Percentiles rank a stretch among this genome's conserved stretches.
phyloP scores from a whole-genome alignment of 371 early-diverging fungal species.

The Lichtheimia ramosa region DNA sequence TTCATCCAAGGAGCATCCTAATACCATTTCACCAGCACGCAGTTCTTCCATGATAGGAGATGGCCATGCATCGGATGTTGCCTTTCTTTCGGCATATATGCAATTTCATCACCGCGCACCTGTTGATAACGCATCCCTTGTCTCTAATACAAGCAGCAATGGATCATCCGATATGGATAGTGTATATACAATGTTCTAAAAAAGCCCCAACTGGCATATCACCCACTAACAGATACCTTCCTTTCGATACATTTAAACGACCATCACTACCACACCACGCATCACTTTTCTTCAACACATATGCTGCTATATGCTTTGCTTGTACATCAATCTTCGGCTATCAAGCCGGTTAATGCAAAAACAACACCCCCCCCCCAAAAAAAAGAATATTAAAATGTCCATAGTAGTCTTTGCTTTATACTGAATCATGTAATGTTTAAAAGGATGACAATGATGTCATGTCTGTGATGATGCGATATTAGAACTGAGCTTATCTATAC shows the following conservation, averaged over 20 bases:
- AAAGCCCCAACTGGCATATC: too few species aligned
- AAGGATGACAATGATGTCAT: background rate
- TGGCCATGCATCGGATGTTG: background rate
- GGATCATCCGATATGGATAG: constrained; percentile 2
- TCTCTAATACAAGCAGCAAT: background rate
- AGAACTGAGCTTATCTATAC: background rate
- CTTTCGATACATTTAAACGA: too few species aligned
- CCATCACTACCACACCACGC: too few species aligned
- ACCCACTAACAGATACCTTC: too few species aligned
- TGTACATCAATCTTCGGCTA: background rate
- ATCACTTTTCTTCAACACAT: too few species aligned
- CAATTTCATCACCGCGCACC: constrained; percentile 1
- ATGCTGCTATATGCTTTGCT: too few species aligned
- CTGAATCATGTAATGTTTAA: background rate
- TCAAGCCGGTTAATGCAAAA: background rate
- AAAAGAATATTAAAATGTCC: background rate
- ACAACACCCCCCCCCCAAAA: background rate
- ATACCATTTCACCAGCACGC: background rate
- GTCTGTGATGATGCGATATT: background rate
- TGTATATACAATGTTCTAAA: background rate
- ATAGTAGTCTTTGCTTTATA: background rate
- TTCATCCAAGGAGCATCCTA: constrained; percentile 6
- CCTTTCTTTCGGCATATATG: background rate
- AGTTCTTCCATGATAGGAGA: background rate
- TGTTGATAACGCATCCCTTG: background rate